These are phyloP conservation scores for Arctium lappa DNA, from an alignment of 129 eudicot species.

Conservation along the genomic window DNA sequence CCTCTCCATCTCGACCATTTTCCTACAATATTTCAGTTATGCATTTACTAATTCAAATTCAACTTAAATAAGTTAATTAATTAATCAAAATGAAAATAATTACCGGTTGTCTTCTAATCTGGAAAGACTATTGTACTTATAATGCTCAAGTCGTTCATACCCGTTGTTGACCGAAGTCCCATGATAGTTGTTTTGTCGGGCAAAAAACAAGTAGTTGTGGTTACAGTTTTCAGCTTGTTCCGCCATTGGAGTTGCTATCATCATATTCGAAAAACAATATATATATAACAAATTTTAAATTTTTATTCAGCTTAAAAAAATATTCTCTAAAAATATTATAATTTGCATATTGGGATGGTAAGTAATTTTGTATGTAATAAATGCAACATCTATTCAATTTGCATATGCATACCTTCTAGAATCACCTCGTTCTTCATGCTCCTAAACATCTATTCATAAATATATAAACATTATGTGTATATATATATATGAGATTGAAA, in stretches of 20 bases:
- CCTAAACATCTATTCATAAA: constrained; percentile 53
- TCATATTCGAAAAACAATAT: not conserved
- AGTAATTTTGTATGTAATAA: no score
- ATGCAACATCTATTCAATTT: no score
- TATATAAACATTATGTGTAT: not conserved
- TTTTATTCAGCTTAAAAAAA: no score
- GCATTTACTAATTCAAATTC: not conserved
- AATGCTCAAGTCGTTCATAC: not conserved
- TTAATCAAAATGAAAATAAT: not conserved
- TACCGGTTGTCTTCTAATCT: not conserved
- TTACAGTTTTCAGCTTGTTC: not conserved
- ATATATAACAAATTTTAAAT: no score
- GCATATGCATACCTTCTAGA: not conserved
- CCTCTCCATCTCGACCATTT: not conserved
- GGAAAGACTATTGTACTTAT: not conserved
- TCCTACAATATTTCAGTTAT: not conserved
- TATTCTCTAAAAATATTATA: no score
- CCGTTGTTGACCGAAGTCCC: not conserved
- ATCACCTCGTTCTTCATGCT: constrained; percentile 49
- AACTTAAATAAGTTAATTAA: not conserved
- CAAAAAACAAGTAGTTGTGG: not conserved
- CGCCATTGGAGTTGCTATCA: not conserved
- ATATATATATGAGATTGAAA: no score
- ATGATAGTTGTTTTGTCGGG: not conserved
- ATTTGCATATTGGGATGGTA: no score